These are phyloP conservation scores for Sicyos baderoa DNA, from an alignment of 306 rosid species.

Conservation along the genomic window DNA sequence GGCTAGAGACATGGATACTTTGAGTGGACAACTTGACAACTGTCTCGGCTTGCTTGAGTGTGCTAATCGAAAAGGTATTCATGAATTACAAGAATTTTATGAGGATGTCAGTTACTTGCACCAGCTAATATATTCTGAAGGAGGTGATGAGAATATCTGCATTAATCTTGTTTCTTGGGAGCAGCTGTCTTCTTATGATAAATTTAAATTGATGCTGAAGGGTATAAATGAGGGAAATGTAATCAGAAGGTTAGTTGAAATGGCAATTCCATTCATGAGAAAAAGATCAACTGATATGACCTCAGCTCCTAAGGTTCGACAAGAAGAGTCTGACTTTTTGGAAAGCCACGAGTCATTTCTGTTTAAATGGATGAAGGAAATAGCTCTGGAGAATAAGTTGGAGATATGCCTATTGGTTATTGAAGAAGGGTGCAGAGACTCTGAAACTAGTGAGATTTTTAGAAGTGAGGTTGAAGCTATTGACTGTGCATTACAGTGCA, in stretches of 20 bases:
- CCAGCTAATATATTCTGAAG: constrained; percentile 73
- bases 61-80: constrained; percentile 64
- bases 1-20: constrained; percentile 67
- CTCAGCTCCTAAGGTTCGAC: constrained; percentile 27
- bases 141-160: constrained; percentile 36
- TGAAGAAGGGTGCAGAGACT: constrained; percentile 77
- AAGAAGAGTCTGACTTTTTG: constrained; percentile 24
- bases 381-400: constrained; percentile 65
- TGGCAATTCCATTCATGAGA: constrained; percentile 74
- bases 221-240: constrained; percentile 70
- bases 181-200: constrained; percentile 61
- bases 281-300: constrained; percentile 39
- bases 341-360: constrained; percentile 57
- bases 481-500: constrained; percentile 86
- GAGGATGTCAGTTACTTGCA: constrained; percentile 64
- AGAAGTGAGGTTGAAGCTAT: constrained; percentile 64
- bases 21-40: constrained; percentile 86
- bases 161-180: constrained; percentile 69
- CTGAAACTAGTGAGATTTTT: constrained; percentile 45
- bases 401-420: constrained; percentile 63
- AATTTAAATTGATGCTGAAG: constrained; percentile 77
- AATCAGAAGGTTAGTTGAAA: constrained; percentile 44
- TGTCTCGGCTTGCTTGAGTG: constrained; percentile 68
- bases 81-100: constrained; percentile 59
- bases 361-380: constrained; percentile 90